Evolutionary conservation across 331 rosid genomes (phyloP).

Genomic region (Arachis monticola): DNA sequence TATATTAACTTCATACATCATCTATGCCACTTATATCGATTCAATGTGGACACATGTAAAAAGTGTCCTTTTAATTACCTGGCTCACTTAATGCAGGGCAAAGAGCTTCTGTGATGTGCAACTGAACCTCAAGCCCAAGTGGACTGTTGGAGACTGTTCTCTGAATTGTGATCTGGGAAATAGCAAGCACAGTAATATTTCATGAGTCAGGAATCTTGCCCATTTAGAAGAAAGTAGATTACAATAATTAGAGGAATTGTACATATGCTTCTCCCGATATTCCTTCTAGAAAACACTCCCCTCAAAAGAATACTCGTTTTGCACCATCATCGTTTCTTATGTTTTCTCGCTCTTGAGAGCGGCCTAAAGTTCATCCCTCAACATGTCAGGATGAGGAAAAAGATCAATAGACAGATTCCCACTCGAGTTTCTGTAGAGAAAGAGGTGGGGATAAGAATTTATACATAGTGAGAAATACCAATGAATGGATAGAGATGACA

Average conservation of each 20-base stretch:
- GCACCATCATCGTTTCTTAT: constrained; percentile 94
- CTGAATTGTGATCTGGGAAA: constrained; percentile 53
- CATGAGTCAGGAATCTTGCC: constrained; percentile 21
- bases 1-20: background rate
- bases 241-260: constrained; percentile 31
- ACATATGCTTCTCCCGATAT: constrained; percentile 95
- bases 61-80: constrained; percentile 50
- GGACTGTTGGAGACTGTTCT: too few relatives aligned
- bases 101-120: too few relatives aligned
- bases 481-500: constrained; percentile 25
- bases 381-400: constrained; percentile 99
- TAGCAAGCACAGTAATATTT: constrained; percentile 31
- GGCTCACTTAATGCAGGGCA: constrained; percentile 71
- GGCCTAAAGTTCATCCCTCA: constrained; percentile 78
- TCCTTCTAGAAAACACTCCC: constrained; percentile 95
- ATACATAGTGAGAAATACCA: background rate
- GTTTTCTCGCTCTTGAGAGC: constrained; percentile 60
- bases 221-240: constrained; percentile 31
- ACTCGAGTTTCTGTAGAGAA: constrained; percentile 85
- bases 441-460: background rate
- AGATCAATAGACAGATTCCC: constrained; percentile 98
- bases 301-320: constrained; percentile 93
- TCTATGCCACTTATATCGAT: constrained; percentile 9
- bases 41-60: constrained; percentile 25
- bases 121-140: too few relatives aligned